Conservation (phyloP, 768 basidiomycete genomes). For the Exsudoporus frostii region DNA sequence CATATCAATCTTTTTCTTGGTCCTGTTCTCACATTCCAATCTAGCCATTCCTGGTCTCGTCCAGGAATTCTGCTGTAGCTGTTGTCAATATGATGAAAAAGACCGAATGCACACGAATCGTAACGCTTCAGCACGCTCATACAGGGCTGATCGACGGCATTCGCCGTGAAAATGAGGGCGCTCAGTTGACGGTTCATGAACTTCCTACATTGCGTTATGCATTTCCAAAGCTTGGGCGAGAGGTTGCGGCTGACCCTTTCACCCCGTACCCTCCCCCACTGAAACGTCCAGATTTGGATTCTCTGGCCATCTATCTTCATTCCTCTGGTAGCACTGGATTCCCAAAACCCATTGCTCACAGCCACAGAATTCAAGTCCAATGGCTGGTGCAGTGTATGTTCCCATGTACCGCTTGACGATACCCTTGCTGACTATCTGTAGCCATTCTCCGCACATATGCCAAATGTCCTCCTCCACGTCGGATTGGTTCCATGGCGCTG, state of each 20-base stretch:
- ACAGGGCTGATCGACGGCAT: conserved; percentile 11
- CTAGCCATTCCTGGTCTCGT: conserved; percentile 37
- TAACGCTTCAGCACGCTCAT: conserved; percentile 19
- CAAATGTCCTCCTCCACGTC: conserved; percentile 10
- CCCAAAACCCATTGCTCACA: conserved; percentile 44
- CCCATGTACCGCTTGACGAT: neutral
- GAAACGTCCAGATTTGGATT: conserved; percentile 26
- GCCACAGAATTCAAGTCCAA: conserved; percentile 32
- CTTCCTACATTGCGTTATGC: conserved; percentile 23
- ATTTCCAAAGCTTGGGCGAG: conserved; percentile 40
- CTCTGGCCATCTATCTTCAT: conserved; percentile 44
- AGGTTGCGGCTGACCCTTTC: conserved; percentile 21
- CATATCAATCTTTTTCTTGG: conserved; percentile 23
- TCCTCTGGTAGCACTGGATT: conserved; percentile 51
- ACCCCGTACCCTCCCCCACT: conserved; percentile 12
- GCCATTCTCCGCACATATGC: conserved; percentile 1
- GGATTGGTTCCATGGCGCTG: conserved; percentile 23
- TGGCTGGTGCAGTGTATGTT: conserved; percentile 37
- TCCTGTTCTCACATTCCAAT: conserved; percentile 19
- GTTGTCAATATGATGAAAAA: conserved; percentile 23
- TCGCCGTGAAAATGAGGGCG: neutral
- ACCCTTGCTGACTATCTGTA: neutral
- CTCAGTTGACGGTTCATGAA: conserved; percentile 12
- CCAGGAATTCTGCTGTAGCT: conserved; percentile 44
- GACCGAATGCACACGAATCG: conserved; percentile 18